These are phyloP conservation scores for Botryotinia narcissicola DNA, from an alignment of 2,329 filamentous ascomycete genomes.

Conservation along the genomic window DNA sequence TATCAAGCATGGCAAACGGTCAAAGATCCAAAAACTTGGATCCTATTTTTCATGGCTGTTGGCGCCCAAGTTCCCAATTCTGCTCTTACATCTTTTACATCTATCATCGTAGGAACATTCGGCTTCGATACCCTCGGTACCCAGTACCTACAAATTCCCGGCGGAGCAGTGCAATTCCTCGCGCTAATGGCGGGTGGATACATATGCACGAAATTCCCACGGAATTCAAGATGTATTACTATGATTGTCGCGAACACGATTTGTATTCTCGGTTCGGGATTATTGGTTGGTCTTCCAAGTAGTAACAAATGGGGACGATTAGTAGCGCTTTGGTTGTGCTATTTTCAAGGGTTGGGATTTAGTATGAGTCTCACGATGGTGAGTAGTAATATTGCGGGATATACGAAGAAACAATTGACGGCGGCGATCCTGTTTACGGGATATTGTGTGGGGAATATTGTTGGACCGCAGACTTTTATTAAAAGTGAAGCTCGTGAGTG, in stretches of 20 bases:
- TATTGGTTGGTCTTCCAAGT: slow-evolving; percentile 51
- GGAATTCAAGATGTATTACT: slow-evolving; percentile 49
- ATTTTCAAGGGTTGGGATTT: slow-evolving; percentile 53
- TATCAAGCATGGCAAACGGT: slow-evolving; percentile 49
- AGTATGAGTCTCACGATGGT: slow-evolving; percentile 54
- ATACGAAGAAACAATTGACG: slow-evolving; percentile 55
- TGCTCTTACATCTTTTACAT: slow-evolving; percentile 50
- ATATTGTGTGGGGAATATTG: slow-evolving; percentile 55
- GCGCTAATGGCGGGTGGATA: slow-evolving; percentile 51
- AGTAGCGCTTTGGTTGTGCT: slow-evolving; percentile 57
- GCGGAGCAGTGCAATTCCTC: slow-evolving; percentile 55
- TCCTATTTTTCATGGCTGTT: slow-evolving; percentile 51
- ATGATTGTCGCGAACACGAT: slow-evolving; percentile 56
- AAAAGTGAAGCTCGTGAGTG: slow-evolving; percentile 32
- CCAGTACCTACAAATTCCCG: slow-evolving; percentile 59
- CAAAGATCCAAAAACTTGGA: slow-evolving; percentile 57
- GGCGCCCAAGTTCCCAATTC: slow-evolving; percentile 56
- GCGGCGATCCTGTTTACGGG: slow-evolving; percentile 51
- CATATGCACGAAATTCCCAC: slow-evolving; percentile 52
- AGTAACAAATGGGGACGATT: slow-evolving; percentile 56
- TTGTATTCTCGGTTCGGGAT: slow-evolving; percentile 51
- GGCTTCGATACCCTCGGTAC: slow-evolving; percentile 47
- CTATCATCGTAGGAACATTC: slow-evolving; percentile 32
- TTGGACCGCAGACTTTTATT: slow-evolving; percentile 43
- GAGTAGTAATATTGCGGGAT: slow-evolving; percentile 52